Base-by-base conservation (phyloP, 164 flowering plant species). In the Buxus sempervirens region DNA sequence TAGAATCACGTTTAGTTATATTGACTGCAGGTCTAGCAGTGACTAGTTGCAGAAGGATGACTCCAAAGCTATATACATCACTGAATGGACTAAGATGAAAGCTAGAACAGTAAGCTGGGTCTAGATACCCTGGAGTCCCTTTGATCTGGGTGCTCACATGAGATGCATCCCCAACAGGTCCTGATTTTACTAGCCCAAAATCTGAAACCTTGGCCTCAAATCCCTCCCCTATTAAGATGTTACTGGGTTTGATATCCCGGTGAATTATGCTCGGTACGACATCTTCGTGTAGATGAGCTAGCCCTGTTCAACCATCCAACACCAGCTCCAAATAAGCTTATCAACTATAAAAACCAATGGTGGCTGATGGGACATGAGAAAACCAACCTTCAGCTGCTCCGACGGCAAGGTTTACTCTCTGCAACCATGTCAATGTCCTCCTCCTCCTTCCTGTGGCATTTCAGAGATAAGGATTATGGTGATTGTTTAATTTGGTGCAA, bases 41-140 rank as follows among this genome's bases (percentile, higher is more conserved):
- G 45, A 89, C 77, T n/a, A 89, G 90, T 65, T 89, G 91, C 66
- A 87, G 63, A 23, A 87, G 81, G n/a, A 89, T 87, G 9, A 89
- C 87, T 13, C 95, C 95, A 54, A 87, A 87, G 81, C 95, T 89
- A 56, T 82, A 89, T 19, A 87, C 91, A 70, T 89, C 91, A 51
- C 82, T 85, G 32, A 81, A 82, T 0, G 86, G 85, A 21, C 80
- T 77, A 64, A 87, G 77, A 70, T 89, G 91, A 24, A 78, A 77
- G 71, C 79, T 84, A 8, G 88, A 55, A 62, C 91, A 87, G 54
- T 89, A 89, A 60, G 87, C 94, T 53, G 94, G 94, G 32, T 86
- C 91, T 24, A 89, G 81, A 79, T 89, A 89, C 21, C 90, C 91
- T 32, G 88, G 88, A 7, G 94, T 86, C 62, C 94, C 89, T 77